Evolutionary conservation across 768 basidiomycete genomes (phyloP), one percentile per base, ranked within the genome.

Genomic region (Pisolithus microcarpus): DNA sequence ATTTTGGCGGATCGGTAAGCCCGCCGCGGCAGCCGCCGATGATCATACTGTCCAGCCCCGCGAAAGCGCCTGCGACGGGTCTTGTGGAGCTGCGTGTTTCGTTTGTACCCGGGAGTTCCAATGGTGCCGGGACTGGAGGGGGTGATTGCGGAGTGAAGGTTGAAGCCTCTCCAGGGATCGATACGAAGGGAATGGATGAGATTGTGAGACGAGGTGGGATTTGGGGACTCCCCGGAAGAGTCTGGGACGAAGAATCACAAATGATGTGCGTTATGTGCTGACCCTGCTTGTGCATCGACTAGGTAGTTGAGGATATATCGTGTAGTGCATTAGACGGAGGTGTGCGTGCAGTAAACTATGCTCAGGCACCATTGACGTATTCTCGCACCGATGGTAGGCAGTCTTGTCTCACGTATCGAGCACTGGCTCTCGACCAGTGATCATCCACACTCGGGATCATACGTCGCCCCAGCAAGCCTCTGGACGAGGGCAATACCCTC

Each of bases 201-300:
- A 73, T 81, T 36, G 78, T 81, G 55, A 74, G 89, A 43, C 73
- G 89, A 15, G 88, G 88, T 4, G 87, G 88, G 6, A 68, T 77
- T 8, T 74, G 87, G 50, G 80, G 85, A 4, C 61, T 91, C 48
- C 72, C 85, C 38, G 88, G 87, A 18, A 74, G 82, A 51, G 72
- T 88, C 30, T 91, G 77, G n/a, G 77, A 46, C 49, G 30, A 55
- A 40, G 50, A 56, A 59, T 30, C 47, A 45, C 34, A 57, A 37
- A 38, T 61, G 21, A 50, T 47, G 57, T 52, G 54, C 11, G 11
- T 8, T 18, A 42, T 46, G 34, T 28, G 43, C 8, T 21, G 13
- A 15, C 1, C 28, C 38, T 38, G 38, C 38, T n/a, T 38, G 19
- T 16, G 7, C 13, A 1, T 19, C 24, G 18, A 42, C 19, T 19